Evolutionary conservation across 2,329 filamentous ascomycete genomes (phyloP).

Genomic region (Incumbomyces lentus): DNA sequence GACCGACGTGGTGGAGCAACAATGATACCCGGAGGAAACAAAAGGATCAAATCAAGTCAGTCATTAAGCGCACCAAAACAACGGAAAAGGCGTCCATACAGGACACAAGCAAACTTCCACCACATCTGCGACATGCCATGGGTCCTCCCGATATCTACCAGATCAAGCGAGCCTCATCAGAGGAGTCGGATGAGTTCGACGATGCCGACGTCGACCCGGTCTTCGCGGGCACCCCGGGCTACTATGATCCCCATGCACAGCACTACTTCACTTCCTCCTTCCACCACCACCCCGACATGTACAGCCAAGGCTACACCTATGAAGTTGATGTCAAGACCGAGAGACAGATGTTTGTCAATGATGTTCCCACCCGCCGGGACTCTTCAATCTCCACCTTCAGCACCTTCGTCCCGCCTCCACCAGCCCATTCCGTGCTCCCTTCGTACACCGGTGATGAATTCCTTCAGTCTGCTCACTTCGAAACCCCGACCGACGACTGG

Average conservation of each 20-base stretch:
- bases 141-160: slow-evolving; percentile 69
- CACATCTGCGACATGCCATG: slow-evolving; percentile 55
- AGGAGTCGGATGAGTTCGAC: slow-evolving; percentile 59
- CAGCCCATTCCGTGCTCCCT: slow-evolving; percentile 53
- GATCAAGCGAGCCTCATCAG: slow-evolving; percentile 57
- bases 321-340: slow-evolving; percentile 96
- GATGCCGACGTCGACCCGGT: slow-evolving; percentile 60
- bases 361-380: slow-evolving; percentile 73
- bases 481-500: slow-evolving; percentile 57
- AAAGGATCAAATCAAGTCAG: slow-evolving; percentile 89
- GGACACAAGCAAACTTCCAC: slow-evolving; percentile 43
- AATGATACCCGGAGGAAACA: slow-evolving; percentile 73
- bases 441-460: slow-evolving; percentile 55
- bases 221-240: slow-evolving; percentile 34
- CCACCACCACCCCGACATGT: slow-evolving; percentile 45
- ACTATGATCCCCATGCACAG: slow-evolving; percentile 32
- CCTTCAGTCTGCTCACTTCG: slow-evolving; percentile 61
- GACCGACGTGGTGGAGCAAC: slow-evolving; percentile 96
- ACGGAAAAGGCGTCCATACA: slow-evolving; percentile 59
- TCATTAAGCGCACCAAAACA: slow-evolving; percentile 94
- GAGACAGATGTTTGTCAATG: slow-evolving; percentile 84
- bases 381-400: slow-evolving; percentile 87
- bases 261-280: slow-evolving; percentile 44
- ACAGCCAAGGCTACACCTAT: slow-evolving; percentile 53
- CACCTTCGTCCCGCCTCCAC: slow-evolving; percentile 67